Percentiles rank a stretch among this genome's conserved stretches.
Conservation (phyloP, 257 asterid species). For the Capsicum chinense region DNA sequence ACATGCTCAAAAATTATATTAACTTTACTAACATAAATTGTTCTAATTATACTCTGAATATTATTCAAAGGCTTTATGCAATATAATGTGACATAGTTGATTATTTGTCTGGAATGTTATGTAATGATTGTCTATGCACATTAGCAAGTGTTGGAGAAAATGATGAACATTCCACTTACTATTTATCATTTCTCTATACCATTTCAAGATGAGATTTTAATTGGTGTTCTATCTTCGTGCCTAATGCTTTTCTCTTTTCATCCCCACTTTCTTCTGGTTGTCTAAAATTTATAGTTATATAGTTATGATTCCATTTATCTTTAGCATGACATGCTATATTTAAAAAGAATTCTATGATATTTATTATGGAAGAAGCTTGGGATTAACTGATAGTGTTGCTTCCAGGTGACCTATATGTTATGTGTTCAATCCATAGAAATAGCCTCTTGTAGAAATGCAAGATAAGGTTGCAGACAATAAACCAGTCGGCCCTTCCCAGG, state of each 20-base stretch:
- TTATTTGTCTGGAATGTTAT: slow-evolving; percentile 8
- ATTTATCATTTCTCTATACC: not conserved
- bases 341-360: not conserved
- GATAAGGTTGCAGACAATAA: too few relatives aligned
- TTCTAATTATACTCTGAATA: not conserved
- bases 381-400: too few relatives aligned
- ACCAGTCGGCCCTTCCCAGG: too few relatives aligned
- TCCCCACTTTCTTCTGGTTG: not conserved
- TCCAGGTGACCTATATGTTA: too few relatives aligned
- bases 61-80: not conserved
- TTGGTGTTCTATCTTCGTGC: slow-evolving; percentile 1
- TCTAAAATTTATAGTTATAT: not conserved
- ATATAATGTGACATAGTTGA: not conserved
- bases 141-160: slow-evolving; percentile 13
- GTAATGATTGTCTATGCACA: slow-evolving; percentile 6
- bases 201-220: not conserved
- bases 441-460: too few relatives aligned
- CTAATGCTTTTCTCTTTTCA: not conserved
- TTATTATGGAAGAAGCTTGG: not conserved
- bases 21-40: not conserved
- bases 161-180: not conserved
- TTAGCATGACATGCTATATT: not conserved
- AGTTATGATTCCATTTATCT: not conserved
- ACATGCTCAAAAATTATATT: not conserved
- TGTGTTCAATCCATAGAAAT: too few relatives aligned